Percentiles rank a stretch among this genome's conserved stretches.
These are phyloP conservation scores for Lasiosphaeria miniovina DNA, from an alignment of 495 filamentous ascomycete genomes.

Conservation along the genomic window DNA sequence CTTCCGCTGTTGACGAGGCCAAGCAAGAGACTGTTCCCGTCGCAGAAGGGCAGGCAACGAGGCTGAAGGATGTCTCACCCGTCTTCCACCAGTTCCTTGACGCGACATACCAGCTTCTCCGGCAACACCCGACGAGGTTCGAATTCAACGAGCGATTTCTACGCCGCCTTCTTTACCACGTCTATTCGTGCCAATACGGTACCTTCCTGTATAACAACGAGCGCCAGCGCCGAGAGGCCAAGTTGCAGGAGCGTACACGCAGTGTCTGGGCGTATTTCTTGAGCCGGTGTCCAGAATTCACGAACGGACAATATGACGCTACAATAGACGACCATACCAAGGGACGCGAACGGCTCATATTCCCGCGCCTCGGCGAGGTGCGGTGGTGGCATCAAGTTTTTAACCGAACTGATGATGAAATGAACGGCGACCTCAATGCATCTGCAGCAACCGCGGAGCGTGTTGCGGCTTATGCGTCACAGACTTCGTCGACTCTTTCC, in stretches of 20 bases:
- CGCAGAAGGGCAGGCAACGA: slow-evolving; percentile 46
- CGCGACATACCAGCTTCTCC: slow-evolving; percentile 84
- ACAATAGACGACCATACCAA: slow-evolving; percentile 71
- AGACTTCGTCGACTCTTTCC: slow-evolving; percentile 22
- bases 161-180: slow-evolving; percentile 84
- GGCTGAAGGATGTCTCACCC: slow-evolving; percentile 82
- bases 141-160: slow-evolving; percentile 97
- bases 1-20: slow-evolving; percentile 47
- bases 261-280: slow-evolving; percentile 98
- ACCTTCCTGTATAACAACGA: slow-evolving; percentile 96
- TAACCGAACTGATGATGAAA: slow-evolving; percentile 79
- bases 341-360: slow-evolving; percentile 77
- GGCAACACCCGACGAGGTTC: slow-evolving; percentile 86
- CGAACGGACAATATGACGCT: slow-evolving; percentile 74
- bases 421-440: slow-evolving; percentile 69
- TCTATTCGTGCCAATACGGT: slow-evolving; percentile 95
- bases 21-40: slow-evolving; percentile 21
- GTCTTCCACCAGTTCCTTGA: slow-evolving; percentile 99
- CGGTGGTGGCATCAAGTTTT: slow-evolving; percentile 94
- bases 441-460: slow-evolving; percentile 35
- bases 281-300: slow-evolving; percentile 70
- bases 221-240: slow-evolving; percentile 76
- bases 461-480: slow-evolving; percentile 24
- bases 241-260: slow-evolving; percentile 67
- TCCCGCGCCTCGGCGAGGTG: slow-evolving; percentile 64